These are phyloP conservation scores for Leccinum incarnatum DNA, from an alignment of 768 basidiomycete species.

Conservation along the genomic window DNA sequence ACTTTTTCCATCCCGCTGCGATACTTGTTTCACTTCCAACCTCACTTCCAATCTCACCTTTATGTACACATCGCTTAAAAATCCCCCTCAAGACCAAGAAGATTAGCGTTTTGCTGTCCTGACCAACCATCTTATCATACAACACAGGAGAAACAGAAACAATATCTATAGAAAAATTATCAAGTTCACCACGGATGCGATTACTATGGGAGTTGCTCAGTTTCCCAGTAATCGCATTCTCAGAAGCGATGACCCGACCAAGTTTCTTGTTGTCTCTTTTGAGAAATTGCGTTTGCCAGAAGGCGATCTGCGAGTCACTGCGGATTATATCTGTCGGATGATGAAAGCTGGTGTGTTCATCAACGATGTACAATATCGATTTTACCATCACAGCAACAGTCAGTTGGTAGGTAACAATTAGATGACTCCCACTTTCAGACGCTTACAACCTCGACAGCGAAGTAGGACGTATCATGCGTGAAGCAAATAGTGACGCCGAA, in stretches of 20 bases:
- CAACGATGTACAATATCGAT: conserved; percentile 61
- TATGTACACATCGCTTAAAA: conserved; percentile 36
- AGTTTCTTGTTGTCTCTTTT: conserved; percentile 57
- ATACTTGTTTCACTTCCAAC: neutral
- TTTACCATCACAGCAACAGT: conserved; percentile 71
- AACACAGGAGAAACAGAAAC: conserved; percentile 25
- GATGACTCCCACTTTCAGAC: neutral
- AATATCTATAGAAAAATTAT: conserved; percentile 46
- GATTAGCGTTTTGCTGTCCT: conserved; percentile 50
- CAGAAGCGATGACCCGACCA: conserved; percentile 51
- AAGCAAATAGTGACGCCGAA: conserved; percentile 52
- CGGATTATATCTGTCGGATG: conserved; percentile 56
- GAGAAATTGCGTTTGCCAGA: conserved; percentile 54
- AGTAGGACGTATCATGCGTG: conserved; percentile 60
- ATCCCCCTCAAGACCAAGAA: conserved; percentile 46
- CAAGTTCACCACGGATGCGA: conserved; percentile 46
- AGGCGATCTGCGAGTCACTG: conserved; percentile 42
- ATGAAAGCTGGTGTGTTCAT: conserved; percentile 54
- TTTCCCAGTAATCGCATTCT: conserved; percentile 61
- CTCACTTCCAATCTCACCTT: neutral
- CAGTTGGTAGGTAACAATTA: conserved; percentile 40
- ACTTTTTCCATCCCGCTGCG: conserved; percentile 1
- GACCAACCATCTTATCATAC: conserved; percentile 25
- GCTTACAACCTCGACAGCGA: conserved; percentile 37
- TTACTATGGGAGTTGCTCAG: conserved; percentile 47